Evolutionary conservation across 495 filamentous ascomycete genomes (phyloP), one percentile per base, ranked within the genome.

Genomic region (Collariella sp.): DNA sequence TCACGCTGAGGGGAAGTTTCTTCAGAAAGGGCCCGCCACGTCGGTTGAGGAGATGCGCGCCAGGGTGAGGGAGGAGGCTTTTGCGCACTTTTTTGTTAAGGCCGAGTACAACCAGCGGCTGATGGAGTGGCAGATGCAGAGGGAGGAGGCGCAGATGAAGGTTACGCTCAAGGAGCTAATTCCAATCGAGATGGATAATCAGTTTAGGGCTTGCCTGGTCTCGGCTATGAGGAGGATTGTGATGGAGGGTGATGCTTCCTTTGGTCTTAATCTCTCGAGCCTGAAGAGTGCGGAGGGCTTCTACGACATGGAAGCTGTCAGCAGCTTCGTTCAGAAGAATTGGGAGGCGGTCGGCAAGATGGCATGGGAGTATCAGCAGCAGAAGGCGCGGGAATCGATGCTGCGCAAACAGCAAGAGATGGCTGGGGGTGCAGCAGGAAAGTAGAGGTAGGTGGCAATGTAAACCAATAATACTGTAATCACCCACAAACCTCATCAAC

Each of bases 141-240:
- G 46, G 20, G 56, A 70, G 38, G 41, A 19, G 7, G 52, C 64
- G 24, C 50, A 43, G 35, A 52, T 74, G 50, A 71, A 67, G 16
- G 35, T 29, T 0, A 43, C 70, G 7, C 68, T 77, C 52, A 77
- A 74, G 38, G 49, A 49, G 6, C 12, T 58, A 4, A 51, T 71
- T 12, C 70, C 71, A 1, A 34, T 15, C 0, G 23, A 41, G 1
- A 49, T 62, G 13, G 55, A 69, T 0, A 36, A 22, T 7, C 26
- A 54, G 7, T 55, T 43, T 23, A 63, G 66, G 13, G 47, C 62
- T 10, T 55, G 60, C 43, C 31, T 68, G 55, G 41, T 62, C 22
- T 43, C 44, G 16, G 67, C 67, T 41, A 33, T 77, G 52, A 59
- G 56, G 58, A 67, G 69, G 55, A 74, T 75, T 44, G 44, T 75